phyloP scores from a whole-genome alignment of 2,329 filamentous ascomycete species.

The Sporothrix curviconia region DNA sequence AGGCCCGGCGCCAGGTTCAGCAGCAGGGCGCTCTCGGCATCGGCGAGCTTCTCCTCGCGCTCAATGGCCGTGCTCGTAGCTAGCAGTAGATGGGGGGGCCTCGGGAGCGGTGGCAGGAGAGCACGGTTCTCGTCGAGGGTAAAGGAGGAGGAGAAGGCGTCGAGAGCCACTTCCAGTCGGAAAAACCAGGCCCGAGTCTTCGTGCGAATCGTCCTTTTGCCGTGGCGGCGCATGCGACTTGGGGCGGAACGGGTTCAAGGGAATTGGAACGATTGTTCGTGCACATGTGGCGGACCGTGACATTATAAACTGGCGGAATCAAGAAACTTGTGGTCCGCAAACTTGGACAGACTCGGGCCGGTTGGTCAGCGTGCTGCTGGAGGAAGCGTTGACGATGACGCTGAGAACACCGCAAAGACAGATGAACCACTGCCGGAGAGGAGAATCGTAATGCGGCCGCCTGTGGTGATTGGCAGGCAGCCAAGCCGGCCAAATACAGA shows the following conservation, averaged over 20 bases:
- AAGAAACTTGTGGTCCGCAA: constrained; percentile 44
- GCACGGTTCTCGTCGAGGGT: constrained; percentile 75
- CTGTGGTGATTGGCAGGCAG: constrained; percentile 45
- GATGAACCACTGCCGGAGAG: constrained; percentile 45
- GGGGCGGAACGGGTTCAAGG: constrained; percentile 61
- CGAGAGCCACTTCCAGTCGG: constrained; percentile 82
- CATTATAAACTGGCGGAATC: constrained; percentile 42
- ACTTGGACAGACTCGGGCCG: constrained; percentile 42
- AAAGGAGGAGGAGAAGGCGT: constrained; percentile 71
- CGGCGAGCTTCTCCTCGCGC: constrained; percentile 56
- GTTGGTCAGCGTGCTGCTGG: constrained; percentile 40
- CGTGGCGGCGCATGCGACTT: constrained; percentile 65
- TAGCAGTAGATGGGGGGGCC: constrained; percentile 81
- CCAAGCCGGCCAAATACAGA: constrained; percentile 42
- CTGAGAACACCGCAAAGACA: constrained; percentile 47
- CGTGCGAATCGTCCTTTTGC: constrained; percentile 71
- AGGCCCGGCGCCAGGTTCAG: constrained; percentile 85
- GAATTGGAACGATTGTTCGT: constrained; percentile 39
- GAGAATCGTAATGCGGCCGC: constrained; percentile 46
- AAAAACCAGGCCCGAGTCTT: constrained; percentile 78
- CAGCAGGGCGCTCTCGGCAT: constrained; percentile 72
- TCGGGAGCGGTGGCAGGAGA: constrained; percentile 70
- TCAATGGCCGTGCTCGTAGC: constrained; percentile 64
- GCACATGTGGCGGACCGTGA: constrained; percentile 32
- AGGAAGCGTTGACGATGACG: constrained; percentile 49